A percentile compares a stretch with the other conserved stretches of the same genome.
These are phyloP conservation scores for Paramecium sexaurelia DNA, from an alignment of 73 alveolate species.

Conservation along the genomic window DNA sequence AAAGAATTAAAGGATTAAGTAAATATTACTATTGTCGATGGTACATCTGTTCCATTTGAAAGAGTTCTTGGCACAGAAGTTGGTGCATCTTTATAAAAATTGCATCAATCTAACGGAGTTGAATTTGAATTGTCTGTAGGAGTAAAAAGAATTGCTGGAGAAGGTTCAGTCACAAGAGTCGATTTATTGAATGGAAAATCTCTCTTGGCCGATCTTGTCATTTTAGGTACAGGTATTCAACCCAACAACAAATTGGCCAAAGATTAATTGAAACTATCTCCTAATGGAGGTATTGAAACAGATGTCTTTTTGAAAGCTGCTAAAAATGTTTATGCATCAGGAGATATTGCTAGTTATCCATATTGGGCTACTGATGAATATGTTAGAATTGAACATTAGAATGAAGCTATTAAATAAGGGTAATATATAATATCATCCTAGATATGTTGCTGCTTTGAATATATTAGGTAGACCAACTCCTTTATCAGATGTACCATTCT, in stretches of 20 bases:
- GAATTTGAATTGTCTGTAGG: conserved; percentile 61
- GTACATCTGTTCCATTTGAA: conserved; percentile 69
- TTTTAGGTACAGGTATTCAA: conserved; percentile 82
- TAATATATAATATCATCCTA: not conserved
- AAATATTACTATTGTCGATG: conserved; percentile 76
- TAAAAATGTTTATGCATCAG: conserved; percentile 85
- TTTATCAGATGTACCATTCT: conserved; percentile 83
- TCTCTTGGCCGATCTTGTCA: conserved; percentile 79
- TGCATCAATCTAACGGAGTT: conserved; percentile 75
- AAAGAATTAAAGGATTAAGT: conserved; percentile 63
- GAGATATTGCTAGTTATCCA: conserved; percentile 86
- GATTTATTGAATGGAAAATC: conserved; percentile 71
- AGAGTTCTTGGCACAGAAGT: conserved; percentile 76
- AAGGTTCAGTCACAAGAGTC: conserved; percentile 68
- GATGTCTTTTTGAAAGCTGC: conserved; percentile 79
- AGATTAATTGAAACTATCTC: conserved; percentile 57
- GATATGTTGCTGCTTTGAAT: conserved; percentile 82
- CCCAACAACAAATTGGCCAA: conserved; percentile 73
- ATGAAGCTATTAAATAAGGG: conserved; percentile 79
- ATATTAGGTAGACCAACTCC: conserved; percentile 83
- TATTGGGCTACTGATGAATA: conserved; percentile 75
- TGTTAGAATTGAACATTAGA: conserved; percentile 86
- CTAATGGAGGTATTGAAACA: conserved; percentile 71
- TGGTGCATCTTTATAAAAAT: conserved; percentile 56
- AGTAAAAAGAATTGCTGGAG: conserved; percentile 69